Percentiles rank a stretch among this genome's conserved stretches.
Conservation (phyloP, 257 asterid species). For the Scutellaria barbata region DNA sequence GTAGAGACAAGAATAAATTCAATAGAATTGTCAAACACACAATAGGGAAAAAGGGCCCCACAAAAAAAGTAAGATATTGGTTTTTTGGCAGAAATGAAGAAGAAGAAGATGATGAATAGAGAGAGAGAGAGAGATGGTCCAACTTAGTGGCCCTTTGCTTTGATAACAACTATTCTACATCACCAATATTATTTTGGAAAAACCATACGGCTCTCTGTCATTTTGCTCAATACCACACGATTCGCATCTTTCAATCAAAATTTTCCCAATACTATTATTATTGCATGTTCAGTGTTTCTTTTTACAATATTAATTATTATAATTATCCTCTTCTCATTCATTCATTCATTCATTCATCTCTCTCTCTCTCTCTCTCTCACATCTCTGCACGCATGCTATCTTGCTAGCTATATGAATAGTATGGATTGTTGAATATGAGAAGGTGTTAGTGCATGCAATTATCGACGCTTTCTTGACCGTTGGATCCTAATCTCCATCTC, state of each 20-base stretch:
- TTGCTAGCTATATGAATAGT: not conserved
- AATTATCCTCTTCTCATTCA: not conserved
- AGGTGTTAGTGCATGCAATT: slow-evolving; percentile 22
- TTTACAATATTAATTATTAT: not conserved
- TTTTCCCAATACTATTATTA: not conserved
- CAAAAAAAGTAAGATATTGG: slow-evolving; percentile 33
- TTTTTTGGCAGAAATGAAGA: slow-evolving; percentile 3
- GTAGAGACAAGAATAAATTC: slow-evolving; percentile 33
- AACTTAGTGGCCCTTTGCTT: slow-evolving; percentile 10
- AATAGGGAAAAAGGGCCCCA: slow-evolving; percentile 12
- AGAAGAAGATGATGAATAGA: not conserved
- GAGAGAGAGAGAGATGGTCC: not conserved
- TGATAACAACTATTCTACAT: not conserved
- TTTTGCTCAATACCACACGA: slow-evolving; percentile 56
- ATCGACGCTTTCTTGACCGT: slow-evolving; percentile 33
- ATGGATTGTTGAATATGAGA: not conserved
- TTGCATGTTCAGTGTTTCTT: no score
- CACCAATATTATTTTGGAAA: slow-evolving; percentile 26
- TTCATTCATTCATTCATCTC: not conserved
- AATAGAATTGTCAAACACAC: not conserved
- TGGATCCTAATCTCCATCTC: slow-evolving; percentile 29
- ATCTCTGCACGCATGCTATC: slow-evolving; percentile 5
- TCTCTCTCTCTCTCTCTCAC: not conserved
- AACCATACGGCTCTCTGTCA: slow-evolving; percentile 42
- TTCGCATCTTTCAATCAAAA: slow-evolving; percentile 57